phyloP scores from a whole-genome alignment of 352 stramenopile species.

The Thalassiosira livingstoniorum region DNA sequence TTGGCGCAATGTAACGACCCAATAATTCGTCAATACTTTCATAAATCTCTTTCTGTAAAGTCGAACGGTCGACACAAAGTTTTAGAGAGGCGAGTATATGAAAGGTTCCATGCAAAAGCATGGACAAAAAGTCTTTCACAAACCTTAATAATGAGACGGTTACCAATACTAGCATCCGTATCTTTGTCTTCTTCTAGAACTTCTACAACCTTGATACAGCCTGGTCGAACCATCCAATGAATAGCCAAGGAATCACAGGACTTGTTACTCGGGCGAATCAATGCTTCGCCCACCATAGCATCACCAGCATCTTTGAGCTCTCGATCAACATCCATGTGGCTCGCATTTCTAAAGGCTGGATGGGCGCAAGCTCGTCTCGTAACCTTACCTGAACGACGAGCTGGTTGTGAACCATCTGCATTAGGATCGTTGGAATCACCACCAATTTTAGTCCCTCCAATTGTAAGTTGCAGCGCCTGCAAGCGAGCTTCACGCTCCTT shows the following conservation, averaged over 20 bases:
- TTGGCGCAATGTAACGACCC: conserved; percentile 83
- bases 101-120: neutral
- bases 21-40: conserved; percentile 86
- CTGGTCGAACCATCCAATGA: conserved; percentile 81
- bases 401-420: conserved; percentile 20
- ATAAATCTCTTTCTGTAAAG: conserved; percentile 81
- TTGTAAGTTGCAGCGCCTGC: conserved; percentile 66
- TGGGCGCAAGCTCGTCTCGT: conserved; percentile 81
- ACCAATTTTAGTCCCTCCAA: conserved; percentile 58
- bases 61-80: no score
- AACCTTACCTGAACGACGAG: conserved; percentile 63
- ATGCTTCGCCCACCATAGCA: conserved; percentile 80
- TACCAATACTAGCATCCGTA: conserved; percentile 85
- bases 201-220: conserved; percentile 84
- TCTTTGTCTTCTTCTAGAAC: conserved; percentile 85
- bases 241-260: conserved; percentile 81
- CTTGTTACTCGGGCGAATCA: conserved; percentile 84
- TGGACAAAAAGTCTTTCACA: conserved; percentile 14
- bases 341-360: conserved; percentile 84
- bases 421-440: conserved; percentile 53
- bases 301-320: conserved; percentile 76
- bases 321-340: conserved; percentile 74
- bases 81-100: no score
- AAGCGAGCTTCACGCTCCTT: conserved; percentile 78
- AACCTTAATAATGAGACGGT: conserved; percentile 83